Evolutionary conservation across 2,329 filamentous ascomycete species (phyloP), one percentile per base, ranked within the genome.

Genomic region (Botryosphaeria dothidea): DNA sequence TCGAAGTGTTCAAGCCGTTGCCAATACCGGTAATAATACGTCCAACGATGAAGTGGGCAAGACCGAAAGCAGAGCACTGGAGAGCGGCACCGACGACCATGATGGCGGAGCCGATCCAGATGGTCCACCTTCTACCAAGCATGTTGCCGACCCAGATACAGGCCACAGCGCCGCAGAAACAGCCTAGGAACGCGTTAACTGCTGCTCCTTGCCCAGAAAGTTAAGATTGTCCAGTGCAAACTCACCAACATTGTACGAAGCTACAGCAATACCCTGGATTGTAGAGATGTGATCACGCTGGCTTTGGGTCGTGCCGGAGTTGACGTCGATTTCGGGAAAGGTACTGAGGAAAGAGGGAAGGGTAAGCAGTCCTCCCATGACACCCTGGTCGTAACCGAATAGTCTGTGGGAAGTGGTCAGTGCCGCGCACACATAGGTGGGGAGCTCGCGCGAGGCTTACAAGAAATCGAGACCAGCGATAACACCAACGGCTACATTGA

Each of bases 391-490:
- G 88, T 86, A 86, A 49, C 85, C 85, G 68, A 87, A 84, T 11
- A 83, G 77, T 46, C 76, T 81, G 29, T 19, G 9, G 46, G 6
- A 3, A 2, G 3, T 19, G 2, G 52, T 64, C 19, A 64, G 62
- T 15, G 6, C 41, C 31, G 8, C 1, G 13, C 25, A 2, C n/a
- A 45, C 7, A 13, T n/a, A 2, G 9, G 68, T 29, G 51, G 25
- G 52, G n/a, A 51, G n/a, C 17, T 7, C n/a, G n/a, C 19, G 36
- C 1, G 29, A 13, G 0, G 69, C 72, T 64, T 70, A 87, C 68
- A 91, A 80, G 73, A 92, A 92, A 76, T 92, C 89, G 57, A 88
- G 85, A 71, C 90, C 90, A 65, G 90, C 90, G 71, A 92, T 85
- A n/a, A 88, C 78, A 67, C 87, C 87, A 69, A 92, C 86, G 62